Conservation (phyloP, 2,329 filamentous ascomycete species). For the Diaporthe batatas region DNA sequence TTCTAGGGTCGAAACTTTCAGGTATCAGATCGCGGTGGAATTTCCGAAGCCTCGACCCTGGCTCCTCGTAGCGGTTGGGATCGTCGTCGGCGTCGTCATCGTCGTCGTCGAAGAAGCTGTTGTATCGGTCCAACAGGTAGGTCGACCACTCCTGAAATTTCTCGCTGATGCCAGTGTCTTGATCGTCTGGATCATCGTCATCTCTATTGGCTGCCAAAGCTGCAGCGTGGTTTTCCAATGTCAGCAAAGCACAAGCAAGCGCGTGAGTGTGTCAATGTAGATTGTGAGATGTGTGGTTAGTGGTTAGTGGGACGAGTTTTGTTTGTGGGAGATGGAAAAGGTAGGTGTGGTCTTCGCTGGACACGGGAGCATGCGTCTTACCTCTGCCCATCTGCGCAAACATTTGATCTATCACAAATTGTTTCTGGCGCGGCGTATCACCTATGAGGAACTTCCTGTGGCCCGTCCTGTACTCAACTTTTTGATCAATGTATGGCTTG, state of each 20-base stretch:
- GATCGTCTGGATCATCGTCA: not conserved
- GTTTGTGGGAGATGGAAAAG: not conserved
- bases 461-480: constrained; percentile 47
- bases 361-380: constrained; percentile 7
- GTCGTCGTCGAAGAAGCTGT: not conserved
- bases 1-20: constrained; percentile 3
- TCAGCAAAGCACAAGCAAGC: not conserved
- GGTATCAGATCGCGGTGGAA: constrained; percentile 27
- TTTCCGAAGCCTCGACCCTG: constrained; percentile 34
- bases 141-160: not conserved
- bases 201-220: constrained; percentile 4
- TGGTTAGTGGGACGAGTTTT: not conserved
- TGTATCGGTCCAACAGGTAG: constrained; percentile 6
- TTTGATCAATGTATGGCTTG: constrained; percentile 45
- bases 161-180: not conserved
- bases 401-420: constrained; percentile 45
- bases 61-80: not conserved
- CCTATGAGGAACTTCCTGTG: constrained; percentile 53
- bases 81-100: constrained; percentile 18
- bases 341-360: too few relatives aligned
- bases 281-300: too few relatives aligned
- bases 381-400: constrained; percentile 39
- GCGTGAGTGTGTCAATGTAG: too few relatives aligned
- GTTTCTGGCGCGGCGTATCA: constrained; percentile 55
- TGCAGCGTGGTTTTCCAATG: not conserved